A percentile compares a stretch with the other conserved stretches of the same genome.
Conservation (phyloP, 2,329 filamentous ascomycete species). For the Colletotrichum graminicola region DNA sequence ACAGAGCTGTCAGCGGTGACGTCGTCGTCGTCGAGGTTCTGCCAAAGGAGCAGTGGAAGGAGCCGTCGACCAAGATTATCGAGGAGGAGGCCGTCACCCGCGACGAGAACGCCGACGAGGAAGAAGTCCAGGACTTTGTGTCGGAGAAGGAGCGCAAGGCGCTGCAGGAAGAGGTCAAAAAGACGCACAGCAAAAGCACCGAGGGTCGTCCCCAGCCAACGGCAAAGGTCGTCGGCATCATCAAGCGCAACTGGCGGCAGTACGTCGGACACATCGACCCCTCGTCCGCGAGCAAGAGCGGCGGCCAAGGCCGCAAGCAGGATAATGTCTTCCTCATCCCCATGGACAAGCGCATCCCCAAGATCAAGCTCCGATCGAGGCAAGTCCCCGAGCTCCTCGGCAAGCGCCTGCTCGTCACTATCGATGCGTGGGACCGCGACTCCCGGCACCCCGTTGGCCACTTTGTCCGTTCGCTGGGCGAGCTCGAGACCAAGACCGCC, state of each 20-base stretch:
- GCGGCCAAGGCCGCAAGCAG: slow-evolving; percentile 83
- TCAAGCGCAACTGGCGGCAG: slow-evolving; percentile 97
- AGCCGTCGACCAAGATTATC: slow-evolving; percentile 93
- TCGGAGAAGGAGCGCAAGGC: slow-evolving; percentile 88
- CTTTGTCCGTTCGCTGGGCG: slow-evolving; percentile 91
- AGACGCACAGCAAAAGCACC: slow-evolving; percentile 79
- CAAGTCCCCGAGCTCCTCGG: slow-evolving; percentile 91
- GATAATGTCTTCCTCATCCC: slow-evolving; percentile 95
- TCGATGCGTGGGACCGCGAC: slow-evolving; percentile 95
- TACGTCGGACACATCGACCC: slow-evolving; percentile 97
- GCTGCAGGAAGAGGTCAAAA: slow-evolving; percentile 91
- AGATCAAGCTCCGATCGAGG: slow-evolving; percentile 91
- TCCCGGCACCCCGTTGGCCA: slow-evolving; percentile 93
- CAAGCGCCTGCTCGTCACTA: slow-evolving; percentile 91
- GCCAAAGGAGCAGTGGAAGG: slow-evolving; percentile 96
- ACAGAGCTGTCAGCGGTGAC: slow-evolving; percentile 91
- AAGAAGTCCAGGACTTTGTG: slow-evolving; percentile 81
- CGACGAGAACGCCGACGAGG: slow-evolving; percentile 88
- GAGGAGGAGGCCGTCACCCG: slow-evolving; percentile 93
- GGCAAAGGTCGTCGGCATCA: slow-evolving; percentile 88
- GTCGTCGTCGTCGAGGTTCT: slow-evolving; percentile 93
- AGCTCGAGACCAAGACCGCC: slow-evolving; percentile 95
- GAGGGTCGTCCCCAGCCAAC: slow-evolving; percentile 90
- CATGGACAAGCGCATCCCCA: slow-evolving; percentile 98
- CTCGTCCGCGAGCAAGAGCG: slow-evolving; percentile 80